A percentile compares a stretch with the other conserved stretches of the same genome.
These are phyloP conservation scores for Ophiosphaerella narmari DNA, from an alignment of 2,329 filamentous ascomycete genomes.

Conservation along the genomic window DNA sequence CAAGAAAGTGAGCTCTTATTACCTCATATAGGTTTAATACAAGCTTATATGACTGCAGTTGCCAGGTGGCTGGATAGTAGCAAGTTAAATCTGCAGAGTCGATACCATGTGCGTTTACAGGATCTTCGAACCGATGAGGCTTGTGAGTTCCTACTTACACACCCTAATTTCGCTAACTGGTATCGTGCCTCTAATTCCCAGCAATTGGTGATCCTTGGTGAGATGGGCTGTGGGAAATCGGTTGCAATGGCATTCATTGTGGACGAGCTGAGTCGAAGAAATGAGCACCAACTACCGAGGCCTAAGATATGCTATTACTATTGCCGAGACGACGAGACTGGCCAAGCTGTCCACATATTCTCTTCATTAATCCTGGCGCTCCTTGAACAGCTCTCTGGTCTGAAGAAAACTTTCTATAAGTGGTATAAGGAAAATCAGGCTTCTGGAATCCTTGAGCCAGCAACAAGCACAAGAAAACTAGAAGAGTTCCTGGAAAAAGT, in stretches of 20 bases:
- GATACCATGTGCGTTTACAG: conserved; percentile 1
- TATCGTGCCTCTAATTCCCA: conserved; percentile 2
- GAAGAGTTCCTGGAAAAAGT: conserved; percentile 4
- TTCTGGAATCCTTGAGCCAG: conserved; percentile 6
- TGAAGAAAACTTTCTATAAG: conserved; percentile 14
- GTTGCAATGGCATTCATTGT: conserved; percentile 11
- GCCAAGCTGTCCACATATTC: conserved; percentile 8
- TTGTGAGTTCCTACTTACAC: conserved; percentile 8
- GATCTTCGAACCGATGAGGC: conserved; percentile 12
- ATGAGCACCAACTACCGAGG: conserved; percentile 8
- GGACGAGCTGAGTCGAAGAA: conserved; percentile 10
- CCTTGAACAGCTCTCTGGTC: conserved; percentile 10
- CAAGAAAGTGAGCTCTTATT: conserved; percentile 10
- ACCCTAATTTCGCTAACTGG: conserved; percentile 9
- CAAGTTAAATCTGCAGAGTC: conserved; percentile 3
- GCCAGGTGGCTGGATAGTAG: neutral
- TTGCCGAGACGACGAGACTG: conserved; percentile 12
- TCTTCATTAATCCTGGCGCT: conserved; percentile 8
- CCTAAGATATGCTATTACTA: conserved; percentile 15
- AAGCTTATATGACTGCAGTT: neutral
- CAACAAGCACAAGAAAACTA: conserved; percentile 4
- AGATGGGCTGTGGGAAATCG: conserved; percentile 12
- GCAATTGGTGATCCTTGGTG: conserved; percentile 6
- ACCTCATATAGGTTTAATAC: neutral
- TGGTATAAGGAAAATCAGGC: conserved; percentile 14